Conservation (phyloP, 2,329 filamentous ascomycete genomes). For the Aspergillus pseudonomiae region DNA sequence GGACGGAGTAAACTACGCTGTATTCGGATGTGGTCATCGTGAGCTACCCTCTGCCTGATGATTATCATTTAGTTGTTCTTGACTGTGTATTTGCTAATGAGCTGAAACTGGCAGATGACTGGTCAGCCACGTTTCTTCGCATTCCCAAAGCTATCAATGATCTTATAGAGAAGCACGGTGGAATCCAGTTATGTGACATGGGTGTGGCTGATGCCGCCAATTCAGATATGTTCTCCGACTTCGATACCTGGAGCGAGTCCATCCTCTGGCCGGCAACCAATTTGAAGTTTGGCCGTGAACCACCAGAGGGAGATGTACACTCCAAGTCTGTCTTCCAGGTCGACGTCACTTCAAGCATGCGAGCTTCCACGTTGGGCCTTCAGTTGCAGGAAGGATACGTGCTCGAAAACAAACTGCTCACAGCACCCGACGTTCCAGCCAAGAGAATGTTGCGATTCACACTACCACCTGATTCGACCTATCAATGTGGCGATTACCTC, state of each 20-base stretch:
- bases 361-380: slow-evolving; percentile 62
- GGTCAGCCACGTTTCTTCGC: slow-evolving; percentile 64
- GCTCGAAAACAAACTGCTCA: slow-evolving; percentile 56
- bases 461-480: slow-evolving; percentile 67
- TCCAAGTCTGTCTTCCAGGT: slow-evolving; percentile 48
- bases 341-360: slow-evolving; percentile 55
- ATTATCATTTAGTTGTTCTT: background rate
- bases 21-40: slow-evolving; percentile 69
- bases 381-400: slow-evolving; percentile 66
- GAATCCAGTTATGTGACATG: slow-evolving; percentile 50
- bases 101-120: slow-evolving; percentile 41
- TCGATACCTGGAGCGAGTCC: slow-evolving; percentile 69
- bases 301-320: slow-evolving; percentile 14
- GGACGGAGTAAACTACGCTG: slow-evolving; percentile 63
- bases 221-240: slow-evolving; percentile 68
- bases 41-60: slow-evolving; percentile 10
- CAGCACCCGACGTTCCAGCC: slow-evolving; percentile 51
- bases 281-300: slow-evolving; percentile 37
- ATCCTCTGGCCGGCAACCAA: slow-evolving; percentile 56
- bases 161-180: slow-evolving; percentile 56
- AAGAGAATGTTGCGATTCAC: slow-evolving; percentile 71
- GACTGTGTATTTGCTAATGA: background rate
- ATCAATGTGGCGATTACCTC: slow-evolving; percentile 76
- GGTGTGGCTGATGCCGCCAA: slow-evolving; percentile 64
- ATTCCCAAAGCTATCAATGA: slow-evolving; percentile 67